Evolutionary conservation across 139 green algal species (phyloP), one percentile per base, ranked within the genome.

Genomic region (Ettlia oleoabundans): DNA sequence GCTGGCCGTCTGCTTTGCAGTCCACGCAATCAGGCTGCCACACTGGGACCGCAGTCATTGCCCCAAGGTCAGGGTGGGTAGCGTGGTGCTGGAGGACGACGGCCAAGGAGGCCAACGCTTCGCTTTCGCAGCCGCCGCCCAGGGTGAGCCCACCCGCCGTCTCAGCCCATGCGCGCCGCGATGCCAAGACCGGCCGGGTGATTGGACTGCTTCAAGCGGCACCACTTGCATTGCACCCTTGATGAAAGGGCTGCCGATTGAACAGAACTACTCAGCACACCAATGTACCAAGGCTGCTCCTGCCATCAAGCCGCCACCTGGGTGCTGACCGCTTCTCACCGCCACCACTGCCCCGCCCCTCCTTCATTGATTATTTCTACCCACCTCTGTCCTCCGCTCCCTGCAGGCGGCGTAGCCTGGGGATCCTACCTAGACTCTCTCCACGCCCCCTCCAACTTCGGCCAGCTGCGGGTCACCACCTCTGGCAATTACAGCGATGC

Each of bases 381-480:
- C 38, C 67, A 37, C 67, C 22, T 3, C 10, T 24, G 21, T 22
- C 37, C 38, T 2, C 2, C 19, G 21, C 30, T 35, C 5, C 0
- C 51, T 61, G 77, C 78, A 88, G 84, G 63, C 26, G 62, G 43
- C 4, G 71, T 84, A 30, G 90, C 90, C 3, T 83, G 84, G 47
- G 90, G 72, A 8, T 68, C 37, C 7, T 95, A 84, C 40, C 10
- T 92, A 3, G 91, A 94, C 81, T 77, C 82, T 2, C 2, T 38
- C 0, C 21, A 88, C 38, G 91, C 89, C 0, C 6, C 24, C 37
- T 91, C 84, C 85, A 90, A 92, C 76, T 94, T 93, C 82, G 91
- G 92, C 2, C 86, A 94, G 61, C 84, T 95, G 47, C 85, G 84
- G 0, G 63, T 88, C 40, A 77, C n/a, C 30, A 88, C 84, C 51